Evolutionary conservation across 345 rosid genomes (phyloP).

Genomic region (Zanthoxylum bungeanum): DNA sequence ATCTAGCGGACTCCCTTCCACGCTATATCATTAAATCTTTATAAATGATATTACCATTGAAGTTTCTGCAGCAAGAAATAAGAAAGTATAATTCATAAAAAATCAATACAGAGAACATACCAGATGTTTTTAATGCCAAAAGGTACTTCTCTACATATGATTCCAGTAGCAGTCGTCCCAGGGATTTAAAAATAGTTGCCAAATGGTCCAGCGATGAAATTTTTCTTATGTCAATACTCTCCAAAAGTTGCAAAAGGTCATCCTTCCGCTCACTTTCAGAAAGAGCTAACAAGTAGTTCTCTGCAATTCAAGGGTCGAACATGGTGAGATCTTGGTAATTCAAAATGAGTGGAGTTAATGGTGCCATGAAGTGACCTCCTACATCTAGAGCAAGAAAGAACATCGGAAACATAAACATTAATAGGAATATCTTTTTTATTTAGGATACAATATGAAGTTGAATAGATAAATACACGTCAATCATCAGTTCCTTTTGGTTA

Average conservation of each 20-base stretch:
- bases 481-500: slow-evolving; percentile 1
- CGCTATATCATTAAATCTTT: neutral
- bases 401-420: no score
- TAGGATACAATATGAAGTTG: no score
- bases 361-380: neutral
- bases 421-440: no score
- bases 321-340: neutral
- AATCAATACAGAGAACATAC: slow-evolving; percentile 38
- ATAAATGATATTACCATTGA: neutral
- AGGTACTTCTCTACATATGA: slow-evolving; percentile 54
- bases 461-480: neutral
- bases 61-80: no score
- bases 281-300: slow-evolving; percentile 68
- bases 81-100: neutral
- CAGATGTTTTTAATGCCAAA: slow-evolving; percentile 36
- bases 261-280: slow-evolving; percentile 52
- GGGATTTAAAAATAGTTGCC: slow-evolving; percentile 46
- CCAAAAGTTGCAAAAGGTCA: slow-evolving; percentile 56
- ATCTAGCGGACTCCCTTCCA: neutral
- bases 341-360: neutral
- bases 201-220: slow-evolving; percentile 39
- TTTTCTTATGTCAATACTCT: slow-evolving; percentile 51
- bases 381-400: no score
- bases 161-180: slow-evolving; percentile 65
- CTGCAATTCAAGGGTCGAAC: slow-evolving; percentile 40